These are phyloP conservation scores for Candida orba DNA, from an alignment of 805 yeast genomes.

Conservation along the genomic window DNA sequence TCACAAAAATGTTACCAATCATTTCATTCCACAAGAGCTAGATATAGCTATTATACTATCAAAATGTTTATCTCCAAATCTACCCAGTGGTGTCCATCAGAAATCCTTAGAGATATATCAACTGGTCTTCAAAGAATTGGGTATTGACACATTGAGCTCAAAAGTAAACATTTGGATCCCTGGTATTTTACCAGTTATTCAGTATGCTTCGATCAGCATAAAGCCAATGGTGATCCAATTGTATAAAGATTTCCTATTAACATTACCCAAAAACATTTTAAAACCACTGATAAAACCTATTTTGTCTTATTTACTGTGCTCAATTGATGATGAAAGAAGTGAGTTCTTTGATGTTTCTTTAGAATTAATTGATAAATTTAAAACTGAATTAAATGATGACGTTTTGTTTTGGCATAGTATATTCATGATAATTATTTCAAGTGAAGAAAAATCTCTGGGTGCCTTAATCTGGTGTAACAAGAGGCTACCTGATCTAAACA, in stretches of 20 bases:
- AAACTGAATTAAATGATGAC: slow-evolving; percentile 52
- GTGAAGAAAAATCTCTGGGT: slow-evolving; percentile 76
- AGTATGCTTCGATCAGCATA: slow-evolving; percentile 83
- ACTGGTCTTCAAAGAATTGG: slow-evolving; percentile 57
- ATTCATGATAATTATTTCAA: slow-evolving; percentile 66
- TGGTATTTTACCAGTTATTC: slow-evolving; percentile 82
- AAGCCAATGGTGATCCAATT: slow-evolving; percentile 69
- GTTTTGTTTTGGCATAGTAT: slow-evolving; percentile 81
- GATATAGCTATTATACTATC: slow-evolving; percentile 67
- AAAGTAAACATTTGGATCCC: slow-evolving; percentile 80
- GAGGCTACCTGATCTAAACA: slow-evolving; percentile 54
- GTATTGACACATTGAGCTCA: slow-evolving; percentile 43
- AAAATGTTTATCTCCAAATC: slow-evolving; percentile 66
- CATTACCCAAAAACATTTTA: slow-evolving; percentile 41
- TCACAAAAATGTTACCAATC: slow-evolving; percentile 26
- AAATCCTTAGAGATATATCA: slow-evolving; percentile 77
- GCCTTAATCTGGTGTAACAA: slow-evolving; percentile 70
- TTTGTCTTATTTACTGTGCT: slow-evolving; percentile 70
- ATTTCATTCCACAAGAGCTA: slow-evolving; percentile 61
- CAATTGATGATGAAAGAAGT: slow-evolving; percentile 86
- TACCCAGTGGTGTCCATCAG: slow-evolving; percentile 95
- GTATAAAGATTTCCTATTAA: slow-evolving; percentile 47
- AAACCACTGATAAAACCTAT: slow-evolving; percentile 59
- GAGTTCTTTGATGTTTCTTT: slow-evolving; percentile 67
- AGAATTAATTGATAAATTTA: slow-evolving; percentile 52